A percentile compares a stretch with the other conserved stretches of the same genome.
phyloP scores from a whole-genome alignment of 345 rosid species.

The Diplotaxis tenuifolia region DNA sequence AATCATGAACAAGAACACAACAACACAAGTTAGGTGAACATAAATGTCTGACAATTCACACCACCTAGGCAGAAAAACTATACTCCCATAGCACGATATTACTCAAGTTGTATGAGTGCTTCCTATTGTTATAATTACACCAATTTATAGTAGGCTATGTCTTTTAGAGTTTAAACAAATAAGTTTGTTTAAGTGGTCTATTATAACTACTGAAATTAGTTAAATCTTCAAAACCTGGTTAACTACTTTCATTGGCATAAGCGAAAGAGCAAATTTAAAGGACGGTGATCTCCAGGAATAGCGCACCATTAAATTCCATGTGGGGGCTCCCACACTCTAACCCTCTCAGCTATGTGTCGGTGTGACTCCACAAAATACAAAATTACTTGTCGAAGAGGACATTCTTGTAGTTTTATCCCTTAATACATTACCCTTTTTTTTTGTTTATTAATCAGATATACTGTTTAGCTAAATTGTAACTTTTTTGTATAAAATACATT shows the following conservation, averaged over 20 bases:
- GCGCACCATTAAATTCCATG: constrained; percentile 38
- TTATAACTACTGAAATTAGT: background rate
- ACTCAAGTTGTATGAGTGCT: constrained; percentile 8
- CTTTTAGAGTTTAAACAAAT: background rate
- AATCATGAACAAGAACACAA: constrained; percentile 19
- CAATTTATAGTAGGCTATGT: background rate
- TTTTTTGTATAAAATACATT: too few species aligned
- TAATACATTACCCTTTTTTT: too few species aligned
- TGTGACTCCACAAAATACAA: constrained; percentile 44
- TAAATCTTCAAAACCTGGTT: background rate
- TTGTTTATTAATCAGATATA: too few species aligned
- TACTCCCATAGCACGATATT: constrained; percentile 10
- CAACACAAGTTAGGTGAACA: background rate
- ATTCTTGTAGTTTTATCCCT: background rate
- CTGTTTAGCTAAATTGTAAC: too few species aligned
- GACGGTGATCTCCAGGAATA: constrained; percentile 38
- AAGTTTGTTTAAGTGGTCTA: constrained; percentile 21
- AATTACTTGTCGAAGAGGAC: constrained; percentile 7
- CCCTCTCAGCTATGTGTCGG: constrained; percentile 30
- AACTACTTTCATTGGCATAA: background rate
- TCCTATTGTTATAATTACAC: background rate
- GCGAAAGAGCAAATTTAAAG: constrained; percentile 20
- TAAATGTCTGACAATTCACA: constrained; percentile 16
- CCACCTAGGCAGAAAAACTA: constrained; percentile 5
- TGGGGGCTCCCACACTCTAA: constrained; percentile 34